A percentile compares a stretch with the other conserved stretches of the same genome.
phyloP scores from a whole-genome alignment of 257 asterid species.

The Perilla frutescens region DNA sequence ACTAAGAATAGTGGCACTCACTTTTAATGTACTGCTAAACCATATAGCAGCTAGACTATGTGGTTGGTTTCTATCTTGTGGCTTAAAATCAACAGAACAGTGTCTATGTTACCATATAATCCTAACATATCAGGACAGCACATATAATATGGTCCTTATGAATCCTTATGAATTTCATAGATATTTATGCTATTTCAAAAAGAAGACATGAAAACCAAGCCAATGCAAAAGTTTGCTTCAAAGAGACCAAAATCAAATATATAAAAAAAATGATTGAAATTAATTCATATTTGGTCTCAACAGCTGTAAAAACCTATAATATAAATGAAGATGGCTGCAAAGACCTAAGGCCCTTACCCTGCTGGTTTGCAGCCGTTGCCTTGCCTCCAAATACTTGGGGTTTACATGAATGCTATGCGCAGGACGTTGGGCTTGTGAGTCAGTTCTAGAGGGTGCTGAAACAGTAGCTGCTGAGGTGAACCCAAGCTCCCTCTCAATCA shows the following conservation, averaged over 20 bases:
- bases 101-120: too few species aligned
- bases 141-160: background rate
- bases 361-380: slow-evolving; percentile 71
- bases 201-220: background rate
- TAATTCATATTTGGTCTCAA: background rate
- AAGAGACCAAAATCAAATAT: background rate
- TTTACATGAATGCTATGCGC: slow-evolving; percentile 86
- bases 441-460: slow-evolving; percentile 62
- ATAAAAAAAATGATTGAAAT: background rate
- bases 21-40: too few species aligned
- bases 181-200: background rate
- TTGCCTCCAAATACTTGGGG: slow-evolving; percentile 88
- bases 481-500: slow-evolving; percentile 87
- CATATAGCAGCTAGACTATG: too few species aligned
- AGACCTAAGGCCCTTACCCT: slow-evolving; percentile 51
- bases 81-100: too few species aligned
- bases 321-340: background rate
- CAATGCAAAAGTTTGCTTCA: background rate
- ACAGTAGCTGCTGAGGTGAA: slow-evolving; percentile 64
- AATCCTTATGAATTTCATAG: background rate
- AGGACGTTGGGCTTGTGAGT: slow-evolving; percentile 75
- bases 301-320: background rate
- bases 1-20: too few species aligned
- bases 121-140: background rate
- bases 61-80: too few species aligned